Evolutionary conservation across 306 rosid genomes (phyloP).

Genomic region (Abrus pulchellus): DNA sequence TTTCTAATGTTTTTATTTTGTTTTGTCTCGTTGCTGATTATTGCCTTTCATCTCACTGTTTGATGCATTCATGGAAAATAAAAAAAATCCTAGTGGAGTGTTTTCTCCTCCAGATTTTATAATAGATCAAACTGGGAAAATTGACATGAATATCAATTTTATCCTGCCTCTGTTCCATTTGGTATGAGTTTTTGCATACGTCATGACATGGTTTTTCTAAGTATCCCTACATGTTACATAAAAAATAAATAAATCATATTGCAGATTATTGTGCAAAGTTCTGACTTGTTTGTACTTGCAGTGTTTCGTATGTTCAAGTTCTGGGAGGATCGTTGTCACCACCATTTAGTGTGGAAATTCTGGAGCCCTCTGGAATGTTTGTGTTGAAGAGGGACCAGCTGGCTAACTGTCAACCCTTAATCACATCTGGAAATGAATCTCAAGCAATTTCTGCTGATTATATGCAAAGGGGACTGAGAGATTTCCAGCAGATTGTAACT

Average conservation of each 20-base stretch:
- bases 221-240: not conserved
- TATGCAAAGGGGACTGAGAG: conserved; percentile 43
- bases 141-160: not conserved
- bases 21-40: not conserved
- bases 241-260: not conserved
- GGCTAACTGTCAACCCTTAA: conserved; percentile 39
- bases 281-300: conserved; percentile 59
- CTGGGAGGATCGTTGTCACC: conserved; percentile 71
- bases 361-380: conserved; percentile 65
- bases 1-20: not conserved
- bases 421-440: conserved; percentile 48
- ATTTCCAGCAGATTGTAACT: conserved; percentile 50
- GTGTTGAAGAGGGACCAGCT: conserved; percentile 61
- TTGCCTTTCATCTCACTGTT: not conserved
- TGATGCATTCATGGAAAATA: not conserved
- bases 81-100: not conserved
- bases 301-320: conserved; percentile 78
- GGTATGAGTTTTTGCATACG: not conserved
- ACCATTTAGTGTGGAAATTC: conserved; percentile 64
- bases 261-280: conserved; percentile 28
- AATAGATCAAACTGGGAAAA: not conserved
- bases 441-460: conserved; percentile 4
- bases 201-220: not conserved
- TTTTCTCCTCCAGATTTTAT: not conserved
- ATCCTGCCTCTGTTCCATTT: not conserved